Evolutionary conservation across 2,329 filamentous ascomycete genomes (phyloP).

Genomic region (Alternaria sp.): DNA sequence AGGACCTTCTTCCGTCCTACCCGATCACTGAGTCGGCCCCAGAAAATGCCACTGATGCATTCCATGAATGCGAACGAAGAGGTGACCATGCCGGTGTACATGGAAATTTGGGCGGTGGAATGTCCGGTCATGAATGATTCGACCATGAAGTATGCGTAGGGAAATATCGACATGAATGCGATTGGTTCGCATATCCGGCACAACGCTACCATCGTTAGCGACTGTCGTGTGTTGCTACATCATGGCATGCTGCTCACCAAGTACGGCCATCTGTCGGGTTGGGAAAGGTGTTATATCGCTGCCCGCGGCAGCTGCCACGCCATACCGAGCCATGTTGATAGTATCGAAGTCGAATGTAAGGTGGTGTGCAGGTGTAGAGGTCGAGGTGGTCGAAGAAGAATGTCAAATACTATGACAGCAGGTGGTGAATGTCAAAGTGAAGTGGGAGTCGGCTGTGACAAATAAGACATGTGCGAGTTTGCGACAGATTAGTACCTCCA

Average conservation of each 20-base stretch:
- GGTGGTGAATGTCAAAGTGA: slow-evolving; percentile 8
- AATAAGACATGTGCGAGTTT: slow-evolving; percentile 41
- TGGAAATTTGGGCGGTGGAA: slow-evolving; percentile 78
- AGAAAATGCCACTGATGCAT: slow-evolving; percentile 89
- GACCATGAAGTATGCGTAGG: slow-evolving; percentile 98
- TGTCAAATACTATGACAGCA: slow-evolving; percentile 14
- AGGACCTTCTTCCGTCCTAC: slow-evolving; percentile 93
- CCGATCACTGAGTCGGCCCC: slow-evolving; percentile 90
- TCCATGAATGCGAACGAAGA: slow-evolving; percentile 96
- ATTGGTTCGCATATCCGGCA: slow-evolving; percentile 98
- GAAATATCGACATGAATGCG: slow-evolving; percentile 99
- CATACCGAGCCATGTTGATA: slow-evolving; percentile 39
- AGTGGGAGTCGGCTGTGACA: slow-evolving; percentile 19
- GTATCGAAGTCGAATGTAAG: slow-evolving; percentile 5
- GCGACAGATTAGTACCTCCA: slow-evolving; percentile 32
- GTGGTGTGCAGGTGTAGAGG: neutral
- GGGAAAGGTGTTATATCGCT: slow-evolving; percentile 59
- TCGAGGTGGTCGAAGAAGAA: slow-evolving; percentile 1
- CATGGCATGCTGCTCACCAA: slow-evolving; percentile 51
- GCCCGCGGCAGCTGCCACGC: slow-evolving; percentile 33
- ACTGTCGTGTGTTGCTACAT: neutral
- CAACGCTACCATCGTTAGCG: slow-evolving; percentile 64
- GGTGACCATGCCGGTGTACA: slow-evolving; percentile 95
- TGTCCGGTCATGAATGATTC: slow-evolving; percentile 85
- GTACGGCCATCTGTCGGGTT: slow-evolving; percentile 62